Percentiles rank a stretch among this genome's conserved stretches.
Conservation (phyloP, 202 grass and related monocot species). For the Hordeum pubiflorum region DNA sequence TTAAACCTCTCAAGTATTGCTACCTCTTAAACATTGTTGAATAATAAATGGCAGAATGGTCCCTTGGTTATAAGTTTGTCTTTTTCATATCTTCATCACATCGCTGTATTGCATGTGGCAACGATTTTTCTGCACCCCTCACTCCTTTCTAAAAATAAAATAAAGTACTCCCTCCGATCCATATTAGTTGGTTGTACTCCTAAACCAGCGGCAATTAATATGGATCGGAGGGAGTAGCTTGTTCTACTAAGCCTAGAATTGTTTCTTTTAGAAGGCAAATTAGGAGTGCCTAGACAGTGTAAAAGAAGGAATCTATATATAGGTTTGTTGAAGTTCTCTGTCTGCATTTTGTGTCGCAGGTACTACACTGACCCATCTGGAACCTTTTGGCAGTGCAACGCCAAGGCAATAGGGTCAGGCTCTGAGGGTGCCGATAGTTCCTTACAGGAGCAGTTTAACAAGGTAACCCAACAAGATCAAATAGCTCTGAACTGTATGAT, state of each 20-base stretch:
- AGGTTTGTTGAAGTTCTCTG: background rate
- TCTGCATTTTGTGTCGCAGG: conserved; percentile 29
- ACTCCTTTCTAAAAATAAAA: background rate
- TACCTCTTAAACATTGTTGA: background rate
- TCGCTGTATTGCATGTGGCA: background rate
- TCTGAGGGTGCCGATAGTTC: conserved; percentile 97
- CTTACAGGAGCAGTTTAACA: conserved; percentile 91
- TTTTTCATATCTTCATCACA: background rate
- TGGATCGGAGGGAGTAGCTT: background rate
- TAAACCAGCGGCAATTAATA: no score
- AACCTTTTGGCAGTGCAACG: conserved; percentile 92
- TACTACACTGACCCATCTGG: conserved; percentile 94
- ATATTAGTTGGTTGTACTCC: no score
- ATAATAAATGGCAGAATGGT: background rate
- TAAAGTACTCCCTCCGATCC: background rate
- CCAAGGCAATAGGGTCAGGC: conserved; percentile 89
- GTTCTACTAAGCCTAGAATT: background rate
- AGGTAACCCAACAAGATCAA: conserved; percentile 36
- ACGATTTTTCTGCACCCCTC: background rate
- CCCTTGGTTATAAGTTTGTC: background rate
- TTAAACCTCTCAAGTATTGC: background rate
- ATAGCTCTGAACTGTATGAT: background rate
- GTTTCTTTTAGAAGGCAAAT: background rate
- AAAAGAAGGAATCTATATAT: background rate
- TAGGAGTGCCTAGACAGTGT: background rate